Conservation (phyloP, 768 basidiomycete genomes). For the Boletus barrowsii region DNA sequence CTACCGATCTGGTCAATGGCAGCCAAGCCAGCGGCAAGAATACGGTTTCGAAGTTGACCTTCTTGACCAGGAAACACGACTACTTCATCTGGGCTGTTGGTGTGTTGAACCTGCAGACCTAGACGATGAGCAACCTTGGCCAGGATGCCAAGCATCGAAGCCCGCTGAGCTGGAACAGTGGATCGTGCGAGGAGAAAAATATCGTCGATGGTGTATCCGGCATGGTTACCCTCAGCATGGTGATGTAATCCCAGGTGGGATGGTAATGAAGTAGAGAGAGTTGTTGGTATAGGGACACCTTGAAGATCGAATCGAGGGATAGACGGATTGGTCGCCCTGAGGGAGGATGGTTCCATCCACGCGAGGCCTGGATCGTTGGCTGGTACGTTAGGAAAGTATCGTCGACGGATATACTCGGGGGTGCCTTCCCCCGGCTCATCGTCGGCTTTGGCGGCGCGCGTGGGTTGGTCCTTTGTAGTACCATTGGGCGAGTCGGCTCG, state of each 20-base stretch:
- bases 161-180: constrained; percentile 79
- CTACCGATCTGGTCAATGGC: constrained; percentile 64
- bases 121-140: constrained; percentile 49
- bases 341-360: constrained; percentile 58
- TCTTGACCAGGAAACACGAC: constrained; percentile 31
- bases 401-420: constrained; percentile 77
- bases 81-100: background rate
- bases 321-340: constrained; percentile 16
- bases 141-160: constrained; percentile 75
- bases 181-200: constrained; percentile 77
- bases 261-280: constrained; percentile 58
- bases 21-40: constrained; percentile 64
- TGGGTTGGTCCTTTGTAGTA: background rate
- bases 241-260: constrained; percentile 89
- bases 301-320: constrained; percentile 71
- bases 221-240: constrained; percentile 71
- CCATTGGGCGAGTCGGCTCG: constrained; percentile 2
- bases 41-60: constrained; percentile 51
- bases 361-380: constrained; percentile 69
- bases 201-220: constrained; percentile 88
- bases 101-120: constrained; percentile 14
- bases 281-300: constrained; percentile 61
- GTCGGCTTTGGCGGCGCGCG: background rate
- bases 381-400: constrained; percentile 75
- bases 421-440: constrained; percentile 61